Evolutionary conservation across 352 stramenopile species (phyloP), one percentile per base, ranked within the genome.

Genomic region (Blastocystis sp.): DNA sequence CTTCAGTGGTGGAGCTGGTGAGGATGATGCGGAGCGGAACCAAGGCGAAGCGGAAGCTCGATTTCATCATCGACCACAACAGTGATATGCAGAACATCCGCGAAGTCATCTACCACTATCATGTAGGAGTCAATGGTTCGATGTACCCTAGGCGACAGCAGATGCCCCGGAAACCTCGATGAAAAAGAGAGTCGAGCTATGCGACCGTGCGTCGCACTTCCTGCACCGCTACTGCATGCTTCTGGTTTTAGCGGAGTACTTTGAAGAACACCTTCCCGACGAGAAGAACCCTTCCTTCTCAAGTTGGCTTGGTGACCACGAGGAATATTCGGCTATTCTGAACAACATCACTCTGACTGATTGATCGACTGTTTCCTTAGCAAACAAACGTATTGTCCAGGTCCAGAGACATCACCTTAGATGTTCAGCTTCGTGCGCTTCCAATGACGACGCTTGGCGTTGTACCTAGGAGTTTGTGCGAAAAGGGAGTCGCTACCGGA

Each of bases 361-460:
- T 59, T 59, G 18, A 18, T 59, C 11, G n/a, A 11, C 48, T 81
- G 40, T 81, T 81, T 81, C 29, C 38, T 27, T 36, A 81, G 63
- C 29, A 81, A 81, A 81, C 69, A 81, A 34, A 42, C 46, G n/a
- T 1, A 49, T 73, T 49, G 61, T 46, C 36, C 24, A 38, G 44
- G 61, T 61, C 69, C 61, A 64, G 46, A 40, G 4, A 11, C 14
- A 51, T 14, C 42, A 53, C 7, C 89, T 98, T 99, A 99, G 90
- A 99, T 91, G 90, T 96, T 95, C 87, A 99, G 93, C 93, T 99
- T 99, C 88, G 96, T 99, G 90, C 97, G 94, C 88, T 96, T 94
- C 97, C 96, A 99, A 93, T 99, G 96, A 88, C 97, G 93, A 90
- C 97, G 93, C 93, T 99, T 99, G 78, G 93, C 92, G 91, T 99